Evolutionary conservation across 371 early-diverging fungal species (phyloP).

Genomic region (Mortierella sp.): DNA sequence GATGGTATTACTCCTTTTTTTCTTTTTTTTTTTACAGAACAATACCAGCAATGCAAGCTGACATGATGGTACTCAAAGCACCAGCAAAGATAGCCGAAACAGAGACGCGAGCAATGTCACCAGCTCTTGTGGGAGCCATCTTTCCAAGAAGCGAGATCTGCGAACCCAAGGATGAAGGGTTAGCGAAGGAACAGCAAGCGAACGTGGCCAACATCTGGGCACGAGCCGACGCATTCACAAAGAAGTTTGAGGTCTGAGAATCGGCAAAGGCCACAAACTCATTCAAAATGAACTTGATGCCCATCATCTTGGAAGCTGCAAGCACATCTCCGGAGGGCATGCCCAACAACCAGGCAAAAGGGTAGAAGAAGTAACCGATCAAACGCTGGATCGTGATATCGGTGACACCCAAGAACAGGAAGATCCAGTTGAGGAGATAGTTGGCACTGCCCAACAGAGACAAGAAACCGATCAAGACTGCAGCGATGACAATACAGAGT

Average conservation of each 20-base stretch:
- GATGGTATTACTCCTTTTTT: too few species aligned
- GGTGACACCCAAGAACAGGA: constrained; percentile 75
- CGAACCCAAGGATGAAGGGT: constrained; percentile 89
- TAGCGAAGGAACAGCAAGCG: constrained; percentile 92
- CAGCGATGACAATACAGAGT: constrained; percentile 79
- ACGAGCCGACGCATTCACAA: constrained; percentile 55
- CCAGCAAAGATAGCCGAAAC: constrained; percentile 87
- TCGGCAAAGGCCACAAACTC: constrained; percentile 86
- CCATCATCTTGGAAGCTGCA: constrained; percentile 79
- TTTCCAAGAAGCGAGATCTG: constrained; percentile 86
- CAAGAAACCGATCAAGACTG: constrained; percentile 80
- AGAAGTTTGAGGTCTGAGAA: constrained; percentile 16
- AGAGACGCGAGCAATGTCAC: constrained; percentile 82
- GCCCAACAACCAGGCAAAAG: constrained; percentile 87
- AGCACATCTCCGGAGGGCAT: constrained; percentile 72
- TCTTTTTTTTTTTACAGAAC: constrained; percentile 61
- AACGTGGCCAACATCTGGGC: constrained; percentile 72
- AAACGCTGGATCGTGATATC: constrained; percentile 73
- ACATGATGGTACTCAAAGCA: constrained; percentile 83
- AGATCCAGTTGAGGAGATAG: constrained; percentile 79
- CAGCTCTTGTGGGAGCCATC: constrained; percentile 83
- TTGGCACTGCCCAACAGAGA: constrained; percentile 78
- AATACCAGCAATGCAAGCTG: constrained; percentile 88
- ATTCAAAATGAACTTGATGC: constrained; percentile 88
- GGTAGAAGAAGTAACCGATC: constrained; percentile 82